These are phyloP conservation scores for Acrocalymma vagum DNA, from an alignment of 2,329 filamentous ascomycete species.

Conservation along the genomic window DNA sequence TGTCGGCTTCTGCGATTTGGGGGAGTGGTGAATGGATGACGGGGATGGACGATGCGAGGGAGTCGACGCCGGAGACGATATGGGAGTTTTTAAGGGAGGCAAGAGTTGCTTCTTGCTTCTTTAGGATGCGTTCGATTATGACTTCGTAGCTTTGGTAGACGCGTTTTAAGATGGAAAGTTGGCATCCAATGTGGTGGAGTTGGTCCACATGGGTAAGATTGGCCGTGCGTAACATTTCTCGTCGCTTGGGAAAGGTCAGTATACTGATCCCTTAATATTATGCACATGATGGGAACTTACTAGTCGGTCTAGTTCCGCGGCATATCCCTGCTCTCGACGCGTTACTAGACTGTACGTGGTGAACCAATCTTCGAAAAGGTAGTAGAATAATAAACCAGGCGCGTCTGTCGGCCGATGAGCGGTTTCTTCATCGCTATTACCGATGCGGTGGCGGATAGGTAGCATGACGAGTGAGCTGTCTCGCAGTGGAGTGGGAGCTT, in stretches of 20 bases:
- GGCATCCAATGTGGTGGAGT: conserved; percentile 68
- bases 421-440: conserved; percentile 55
- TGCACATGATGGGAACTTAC: conserved; percentile 40
- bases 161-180: conserved; percentile 67
- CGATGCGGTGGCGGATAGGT: conserved; percentile 55
- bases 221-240: conserved; percentile 63
- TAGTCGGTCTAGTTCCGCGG: conserved; percentile 58
- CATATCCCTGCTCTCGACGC: conserved; percentile 56
- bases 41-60: conserved; percentile 34
- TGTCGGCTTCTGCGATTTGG: conserved; percentile 44
- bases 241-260: conserved; percentile 45
- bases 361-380: conserved; percentile 72
- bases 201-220: conserved; percentile 57
- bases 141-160: conserved; percentile 69
- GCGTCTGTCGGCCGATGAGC: conserved; percentile 60
- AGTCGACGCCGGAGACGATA: conserved; percentile 43
- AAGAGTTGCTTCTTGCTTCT: conserved; percentile 52
- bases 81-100: conserved; percentile 56
- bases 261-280: not conserved
- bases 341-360: conserved; percentile 66
- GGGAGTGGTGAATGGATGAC: conserved; percentile 21
- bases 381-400: conserved; percentile 70
- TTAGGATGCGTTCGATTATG: conserved; percentile 66
- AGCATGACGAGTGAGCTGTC: conserved; percentile 53
- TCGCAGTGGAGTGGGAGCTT: conserved; percentile 53